Conservation (phyloP, 2,329 filamentous ascomycete genomes). For the Fusarium sp. region DNA sequence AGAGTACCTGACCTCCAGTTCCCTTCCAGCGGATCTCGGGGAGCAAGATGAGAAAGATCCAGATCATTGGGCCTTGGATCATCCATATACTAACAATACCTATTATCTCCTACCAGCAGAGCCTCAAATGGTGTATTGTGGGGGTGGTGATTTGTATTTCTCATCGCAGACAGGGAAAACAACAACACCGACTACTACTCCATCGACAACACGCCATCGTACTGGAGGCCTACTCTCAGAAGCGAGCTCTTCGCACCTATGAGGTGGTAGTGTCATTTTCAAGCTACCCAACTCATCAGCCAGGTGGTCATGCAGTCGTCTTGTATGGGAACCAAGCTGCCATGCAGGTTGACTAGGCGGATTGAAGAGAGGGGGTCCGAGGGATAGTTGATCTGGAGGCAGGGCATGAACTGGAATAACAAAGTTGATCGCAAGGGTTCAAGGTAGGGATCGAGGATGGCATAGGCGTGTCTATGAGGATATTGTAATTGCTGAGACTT, state of each 20-base stretch:
- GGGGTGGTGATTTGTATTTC: not conserved
- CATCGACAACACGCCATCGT: not conserved
- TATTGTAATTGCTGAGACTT: not conserved
- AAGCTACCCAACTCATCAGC: not conserved
- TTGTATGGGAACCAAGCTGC: not conserved
- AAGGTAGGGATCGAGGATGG: not conserved
- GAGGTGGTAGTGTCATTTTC: not conserved
- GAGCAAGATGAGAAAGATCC: not conserved
- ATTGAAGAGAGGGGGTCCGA: not conserved
- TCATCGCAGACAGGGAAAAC: not conserved
- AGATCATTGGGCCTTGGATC: not conserved
- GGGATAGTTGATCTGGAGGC: not conserved
- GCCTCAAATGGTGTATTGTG: not conserved
- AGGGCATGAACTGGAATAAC: not conserved
- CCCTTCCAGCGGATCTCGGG: not conserved
- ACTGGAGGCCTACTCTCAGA: not conserved
- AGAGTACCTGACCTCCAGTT: not conserved
- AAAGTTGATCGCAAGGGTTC: not conserved
- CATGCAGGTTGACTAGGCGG: not conserved
- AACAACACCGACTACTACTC: not conserved
- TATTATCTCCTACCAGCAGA: not conserved
- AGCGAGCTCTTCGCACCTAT: not conserved
- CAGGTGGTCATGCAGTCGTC: not conserved
- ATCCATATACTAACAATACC: not conserved
- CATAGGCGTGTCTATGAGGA: not conserved